These are phyloP conservation scores for Fusarium robinianum DNA, from an alignment of 2,329 filamentous ascomycete genomes.

Conservation along the genomic window DNA sequence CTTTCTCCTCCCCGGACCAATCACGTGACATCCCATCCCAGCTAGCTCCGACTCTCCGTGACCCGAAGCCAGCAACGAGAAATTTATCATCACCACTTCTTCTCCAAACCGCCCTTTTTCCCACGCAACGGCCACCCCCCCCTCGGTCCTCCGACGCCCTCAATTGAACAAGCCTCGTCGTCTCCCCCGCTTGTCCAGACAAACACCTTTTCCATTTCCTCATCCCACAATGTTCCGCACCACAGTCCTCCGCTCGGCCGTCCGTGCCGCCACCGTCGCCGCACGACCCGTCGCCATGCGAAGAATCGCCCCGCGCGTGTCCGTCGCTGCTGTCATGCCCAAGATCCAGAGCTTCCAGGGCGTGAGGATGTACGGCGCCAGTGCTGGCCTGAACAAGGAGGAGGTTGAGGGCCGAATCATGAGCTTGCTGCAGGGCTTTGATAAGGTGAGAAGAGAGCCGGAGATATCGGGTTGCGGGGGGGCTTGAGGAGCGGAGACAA, in stretches of 20 bases:
- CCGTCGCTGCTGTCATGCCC: conserved; percentile 63
- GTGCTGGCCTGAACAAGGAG: conserved; percentile 74
- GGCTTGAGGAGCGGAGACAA: not conserved
- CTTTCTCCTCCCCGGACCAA: not conserved
- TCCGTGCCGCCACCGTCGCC: conserved; percentile 58
- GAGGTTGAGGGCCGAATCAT: conserved; percentile 93
- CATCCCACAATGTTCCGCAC: conserved; percentile 77
- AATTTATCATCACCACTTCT: conserved; percentile 49
- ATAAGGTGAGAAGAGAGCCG: conserved; percentile 65
- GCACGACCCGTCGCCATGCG: conserved; percentile 57
- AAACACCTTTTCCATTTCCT: conserved; percentile 2
- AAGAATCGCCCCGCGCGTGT: conserved; percentile 62
- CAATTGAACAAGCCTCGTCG: conserved; percentile 24
- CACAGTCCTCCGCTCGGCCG: conserved; percentile 78
- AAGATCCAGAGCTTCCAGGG: conserved; percentile 66
- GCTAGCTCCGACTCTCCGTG: conserved; percentile 40
- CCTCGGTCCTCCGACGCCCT: not conserved
- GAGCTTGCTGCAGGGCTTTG: conserved; percentile 91
- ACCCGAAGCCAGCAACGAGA: conserved; percentile 44
- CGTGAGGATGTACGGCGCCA: conserved; percentile 85
- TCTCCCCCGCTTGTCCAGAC: conserved; percentile 9
- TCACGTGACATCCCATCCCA: conserved; percentile 37
- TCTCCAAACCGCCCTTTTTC: conserved; percentile 13
- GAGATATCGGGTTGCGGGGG: conserved; percentile 1
- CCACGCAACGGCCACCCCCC: conserved; percentile 17